Evolutionary conservation across 148 eudicot genomes (phyloP), one percentile per base, ranked within the genome.

Genomic region (Simmondsia chinensis): DNA sequence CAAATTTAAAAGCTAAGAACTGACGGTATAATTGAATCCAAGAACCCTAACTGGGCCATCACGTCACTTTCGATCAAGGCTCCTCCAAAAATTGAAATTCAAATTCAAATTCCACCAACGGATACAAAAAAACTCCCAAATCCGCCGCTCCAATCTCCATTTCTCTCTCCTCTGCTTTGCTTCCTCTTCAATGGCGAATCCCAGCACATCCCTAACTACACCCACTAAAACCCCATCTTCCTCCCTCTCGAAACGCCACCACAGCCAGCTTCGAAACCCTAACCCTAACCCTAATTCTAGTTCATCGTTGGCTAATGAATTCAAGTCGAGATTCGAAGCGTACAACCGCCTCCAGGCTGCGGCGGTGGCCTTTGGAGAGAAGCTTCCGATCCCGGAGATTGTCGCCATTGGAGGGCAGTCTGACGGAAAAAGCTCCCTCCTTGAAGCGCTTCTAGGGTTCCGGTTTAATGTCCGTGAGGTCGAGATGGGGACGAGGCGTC

Each of bases 371-470:
- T 93, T 93, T 56, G 99, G 96, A 0, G 99, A 93, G 75, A 77
- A 82, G 56, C 86, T 93, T 6, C 96, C 99, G 1, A 93, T 93
- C 14, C 99, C 99, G 0, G 99, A 93, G 67, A 93, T 93, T 2
- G 94, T 93, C 2, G 99, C 99, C 0, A 23, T 93, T 14, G 99
- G 99, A 0, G 99, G 99, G 1, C 99, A 93, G 64, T 93, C 99
- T 28, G 99, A 93, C 51, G 99, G 99, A 3, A 93, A 93, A 73
- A 93, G 99, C 63, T 82, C 99, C 1, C 89, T 93, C 5, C 94
- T 93, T 18, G 99, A 93, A 63, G 99, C 99, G 6, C 75, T 93
- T n/a, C 68, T 93, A 21, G 99, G 99, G 33, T 93, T 93, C 56
- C 73, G 99, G 1, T 93, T 93, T 61, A 93, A 93, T 54, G 76